phyloP scores from a whole-genome alignment of 768 basidiomycete species.

The Neoboletus magnificus region DNA sequence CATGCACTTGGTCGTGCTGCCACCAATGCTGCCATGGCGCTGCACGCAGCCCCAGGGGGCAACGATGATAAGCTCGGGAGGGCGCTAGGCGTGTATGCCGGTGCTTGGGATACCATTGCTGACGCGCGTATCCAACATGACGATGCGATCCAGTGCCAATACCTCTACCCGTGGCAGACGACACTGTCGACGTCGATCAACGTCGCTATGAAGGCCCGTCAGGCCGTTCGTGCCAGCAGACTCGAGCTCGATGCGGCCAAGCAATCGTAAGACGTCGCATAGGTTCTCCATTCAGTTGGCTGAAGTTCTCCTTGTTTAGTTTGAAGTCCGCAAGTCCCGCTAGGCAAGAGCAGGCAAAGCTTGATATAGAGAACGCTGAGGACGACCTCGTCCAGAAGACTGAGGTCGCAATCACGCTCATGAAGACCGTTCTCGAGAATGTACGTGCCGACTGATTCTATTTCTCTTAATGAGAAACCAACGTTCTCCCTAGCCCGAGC shows the following conservation, averaged over 20 bases:
- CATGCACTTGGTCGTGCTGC: slow-evolving; percentile 90
- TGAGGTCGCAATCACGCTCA: slow-evolving; percentile 92
- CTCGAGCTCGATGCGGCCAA: slow-evolving; percentile 91
- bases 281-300: background rate
- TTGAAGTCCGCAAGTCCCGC: slow-evolving; percentile 73
- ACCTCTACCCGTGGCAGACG: slow-evolving; percentile 83
- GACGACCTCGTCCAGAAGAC: slow-evolving; percentile 98
- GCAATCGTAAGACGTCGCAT: slow-evolving; percentile 57
- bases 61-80: slow-evolving; percentile 69
- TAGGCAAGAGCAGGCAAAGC: slow-evolving; percentile 86
- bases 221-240: slow-evolving; percentile 73
- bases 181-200: slow-evolving; percentile 80
- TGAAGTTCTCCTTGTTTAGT: slow-evolving; percentile 38
- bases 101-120: slow-evolving; percentile 82
- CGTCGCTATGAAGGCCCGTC: slow-evolving; percentile 90
- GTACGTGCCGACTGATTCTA: slow-evolving; percentile 44
- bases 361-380: slow-evolving; percentile 90
- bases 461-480: background rate
- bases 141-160: slow-evolving; percentile 57
- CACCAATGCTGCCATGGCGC: slow-evolving; percentile 48
- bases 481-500: slow-evolving; percentile 73
- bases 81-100: slow-evolving; percentile 74
- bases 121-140: slow-evolving; percentile 81
- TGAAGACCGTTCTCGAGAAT: slow-evolving; percentile 99
- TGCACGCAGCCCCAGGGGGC: slow-evolving; percentile 44